Evolutionary conservation across 768 basidiomycete species (phyloP).

Genomic region (Lactifluus echinatus): DNA sequence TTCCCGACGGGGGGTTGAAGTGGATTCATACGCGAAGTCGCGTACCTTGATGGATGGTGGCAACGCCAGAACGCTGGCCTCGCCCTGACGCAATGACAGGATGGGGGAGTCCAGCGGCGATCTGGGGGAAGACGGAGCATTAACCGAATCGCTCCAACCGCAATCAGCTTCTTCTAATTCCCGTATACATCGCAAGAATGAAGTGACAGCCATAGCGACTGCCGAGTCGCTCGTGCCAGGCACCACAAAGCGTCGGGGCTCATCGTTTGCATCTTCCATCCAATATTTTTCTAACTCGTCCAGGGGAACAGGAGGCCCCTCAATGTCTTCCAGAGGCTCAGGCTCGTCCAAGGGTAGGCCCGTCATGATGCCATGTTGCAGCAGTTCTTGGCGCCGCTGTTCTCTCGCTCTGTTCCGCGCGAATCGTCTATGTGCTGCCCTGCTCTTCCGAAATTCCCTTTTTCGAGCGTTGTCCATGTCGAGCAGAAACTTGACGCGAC

Average conservation of each 20-base stretch:
- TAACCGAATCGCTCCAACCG: conserved; percentile 8
- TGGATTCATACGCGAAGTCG: conserved; percentile 25
- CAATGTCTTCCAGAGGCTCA: conserved; percentile 24
- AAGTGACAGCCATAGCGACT: not conserved
- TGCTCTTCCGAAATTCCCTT: conserved; percentile 30
- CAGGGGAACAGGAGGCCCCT: conserved; percentile 28
- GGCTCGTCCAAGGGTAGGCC: conserved; percentile 9
- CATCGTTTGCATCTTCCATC: conserved; percentile 29
- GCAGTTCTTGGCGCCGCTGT: conserved; percentile 26
- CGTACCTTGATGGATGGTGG: conserved; percentile 20
- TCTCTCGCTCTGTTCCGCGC: conserved; percentile 25
- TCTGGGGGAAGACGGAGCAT: conserved; percentile 8
- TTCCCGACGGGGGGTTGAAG: not conserved
- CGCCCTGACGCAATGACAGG: not conserved
- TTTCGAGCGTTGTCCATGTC: conserved; percentile 34
- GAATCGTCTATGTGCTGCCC: conserved; percentile 25
- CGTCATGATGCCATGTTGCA: conserved; percentile 21
- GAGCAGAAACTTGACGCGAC: conserved; percentile 48
- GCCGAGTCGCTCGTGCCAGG: conserved; percentile 25
- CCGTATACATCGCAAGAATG: conserved; percentile 6
- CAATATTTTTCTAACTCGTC: conserved; percentile 31
- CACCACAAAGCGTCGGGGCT: conserved; percentile 30
- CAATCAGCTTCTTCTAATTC: conserved; percentile 12
- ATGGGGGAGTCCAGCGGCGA: conserved; percentile 1
- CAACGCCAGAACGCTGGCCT: not conserved